Conservation (phyloP, 768 basidiomycete genomes). For the Mycena vitilis region DNA sequence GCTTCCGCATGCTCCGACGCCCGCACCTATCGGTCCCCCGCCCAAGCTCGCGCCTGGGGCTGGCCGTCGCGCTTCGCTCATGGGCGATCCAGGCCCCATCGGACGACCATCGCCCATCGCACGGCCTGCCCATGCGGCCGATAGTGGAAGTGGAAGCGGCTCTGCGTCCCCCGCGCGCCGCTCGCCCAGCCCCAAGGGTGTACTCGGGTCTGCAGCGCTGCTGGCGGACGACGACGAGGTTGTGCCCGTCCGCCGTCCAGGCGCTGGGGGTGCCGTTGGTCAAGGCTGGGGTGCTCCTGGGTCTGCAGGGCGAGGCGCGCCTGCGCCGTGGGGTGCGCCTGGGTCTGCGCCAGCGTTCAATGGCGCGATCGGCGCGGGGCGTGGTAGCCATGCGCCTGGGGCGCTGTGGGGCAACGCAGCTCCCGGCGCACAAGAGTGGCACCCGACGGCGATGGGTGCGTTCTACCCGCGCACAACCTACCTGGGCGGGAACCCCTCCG, state of each 20-base stretch:
- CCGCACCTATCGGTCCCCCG: constrained; percentile 69
- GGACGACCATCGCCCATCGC: constrained; percentile 79
- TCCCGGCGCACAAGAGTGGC: constrained; percentile 57
- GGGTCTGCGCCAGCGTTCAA: constrained; percentile 45
- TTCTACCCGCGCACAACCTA: constrained; percentile 61
- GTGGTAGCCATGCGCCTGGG: constrained; percentile 50
- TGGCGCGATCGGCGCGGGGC: constrained; percentile 41
- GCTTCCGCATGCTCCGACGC: constrained; percentile 46
- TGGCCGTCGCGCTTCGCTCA: constrained; percentile 59
- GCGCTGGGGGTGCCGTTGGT: constrained; percentile 57
- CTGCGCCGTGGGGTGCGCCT: constrained; percentile 62
- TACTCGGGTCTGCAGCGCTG: constrained; percentile 82
- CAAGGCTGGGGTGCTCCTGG: constrained; percentile 62
- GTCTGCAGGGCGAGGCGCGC: constrained; percentile 57
- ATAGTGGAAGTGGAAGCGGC: constrained; percentile 58
- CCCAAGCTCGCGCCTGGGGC: constrained; percentile 63
- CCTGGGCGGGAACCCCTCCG: constrained; percentile 54
- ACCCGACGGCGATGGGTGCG: constrained; percentile 48
- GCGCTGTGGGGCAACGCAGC: constrained; percentile 57
- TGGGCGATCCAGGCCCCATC: constrained; percentile 62
- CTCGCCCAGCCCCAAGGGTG: constrained; percentile 69
- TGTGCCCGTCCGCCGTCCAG: constrained; percentile 60
- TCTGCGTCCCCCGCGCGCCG: constrained; percentile 67
- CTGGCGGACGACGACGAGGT: constrained; percentile 87
- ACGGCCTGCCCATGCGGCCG: constrained; percentile 59